Percentiles rank a stretch among this genome's conserved stretches.
Conservation (phyloP, 1,284 basidiomycete species). For the Sporisorium graminicola region DNA sequence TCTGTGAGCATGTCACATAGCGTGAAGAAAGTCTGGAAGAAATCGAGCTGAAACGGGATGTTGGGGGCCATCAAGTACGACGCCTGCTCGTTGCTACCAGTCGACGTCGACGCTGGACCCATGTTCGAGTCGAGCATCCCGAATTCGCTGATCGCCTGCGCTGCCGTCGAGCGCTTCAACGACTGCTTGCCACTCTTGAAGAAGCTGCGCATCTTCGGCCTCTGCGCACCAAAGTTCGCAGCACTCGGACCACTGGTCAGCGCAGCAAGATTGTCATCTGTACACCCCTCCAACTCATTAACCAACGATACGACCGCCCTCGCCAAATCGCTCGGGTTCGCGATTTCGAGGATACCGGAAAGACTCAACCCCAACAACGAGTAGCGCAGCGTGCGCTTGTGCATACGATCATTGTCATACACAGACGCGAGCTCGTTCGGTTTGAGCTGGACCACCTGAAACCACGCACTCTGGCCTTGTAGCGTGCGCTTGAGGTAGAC, state of each 20-base stretch:
- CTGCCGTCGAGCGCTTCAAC: constrained; percentile 35
- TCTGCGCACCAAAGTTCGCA: constrained; percentile 25
- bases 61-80: constrained; percentile 82
- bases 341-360: constrained; percentile 49
- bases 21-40: constrained; percentile 58
- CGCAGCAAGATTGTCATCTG: constrained; percentile 35
- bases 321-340: constrained; percentile 39
- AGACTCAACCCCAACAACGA: constrained; percentile 51
- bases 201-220: constrained; percentile 48
- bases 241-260: constrained; percentile 29
- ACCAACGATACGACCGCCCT: constrained; percentile 46
- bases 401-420: constrained; percentile 54
- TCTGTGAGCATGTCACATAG: constrained; percentile 60
- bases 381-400: constrained; percentile 50
- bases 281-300: constrained; percentile 50
- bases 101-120: constrained; percentile 18
- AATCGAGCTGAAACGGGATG: constrained; percentile 66
- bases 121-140: constrained; percentile 27
- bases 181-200: constrained; percentile 50
- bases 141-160: constrained; percentile 47
- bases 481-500: constrained; percentile 48
- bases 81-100: constrained; percentile 71
- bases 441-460: constrained; percentile 42
- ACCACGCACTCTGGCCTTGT: constrained; percentile 40
- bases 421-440: constrained; percentile 30